phyloP scores from a whole-genome alignment of 306 rosid species.

The Datisca glomerata region DNA sequence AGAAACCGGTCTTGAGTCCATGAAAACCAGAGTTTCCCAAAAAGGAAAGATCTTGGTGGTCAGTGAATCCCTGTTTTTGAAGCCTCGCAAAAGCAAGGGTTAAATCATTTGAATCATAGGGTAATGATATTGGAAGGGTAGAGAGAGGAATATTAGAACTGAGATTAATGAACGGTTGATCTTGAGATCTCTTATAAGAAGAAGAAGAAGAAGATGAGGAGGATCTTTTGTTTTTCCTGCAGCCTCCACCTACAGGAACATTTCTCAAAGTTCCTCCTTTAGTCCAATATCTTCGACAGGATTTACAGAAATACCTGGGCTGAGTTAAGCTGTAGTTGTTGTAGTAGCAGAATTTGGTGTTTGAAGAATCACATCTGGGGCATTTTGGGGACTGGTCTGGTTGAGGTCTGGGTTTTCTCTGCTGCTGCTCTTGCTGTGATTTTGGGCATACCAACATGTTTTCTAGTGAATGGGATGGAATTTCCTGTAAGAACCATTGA shows the following conservation, averaged over 20 bases:
- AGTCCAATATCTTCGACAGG: conserved; percentile 97
- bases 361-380: conserved; percentile 85
- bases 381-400: conserved; percentile 84
- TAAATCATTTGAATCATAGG: conserved; percentile 63
- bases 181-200: conserved; percentile 45
- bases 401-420: conserved; percentile 54
- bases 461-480: conserved; percentile 55
- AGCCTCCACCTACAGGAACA: conserved; percentile 98
- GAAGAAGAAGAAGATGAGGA: conserved; percentile 34
- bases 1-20: conserved; percentile 44
- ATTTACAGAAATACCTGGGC: conserved; percentile 94
- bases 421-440: conserved; percentile 31
- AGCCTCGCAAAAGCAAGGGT: conserved; percentile 76
- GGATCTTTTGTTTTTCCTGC: conserved; percentile 85
- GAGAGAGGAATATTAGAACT: conserved; percentile 27
- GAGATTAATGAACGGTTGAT: conserved; percentile 39
- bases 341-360: conserved; percentile 98
- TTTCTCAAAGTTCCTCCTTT: conserved; percentile 94
- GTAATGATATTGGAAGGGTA: conserved; percentile 24
- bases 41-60: conserved; percentile 36
- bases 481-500: conserved; percentile 56
- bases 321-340: conserved; percentile 92
- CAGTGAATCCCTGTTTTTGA: conserved; percentile 46
- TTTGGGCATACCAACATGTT: conserved; percentile 64
- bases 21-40: conserved; percentile 22